A percentile compares a stretch with the other conserved stretches of the same genome.
Evolutionary conservation across 768 basidiomycete genomes (phyloP).

Genomic region (Lanmaoa pseudosensibilis): DNA sequence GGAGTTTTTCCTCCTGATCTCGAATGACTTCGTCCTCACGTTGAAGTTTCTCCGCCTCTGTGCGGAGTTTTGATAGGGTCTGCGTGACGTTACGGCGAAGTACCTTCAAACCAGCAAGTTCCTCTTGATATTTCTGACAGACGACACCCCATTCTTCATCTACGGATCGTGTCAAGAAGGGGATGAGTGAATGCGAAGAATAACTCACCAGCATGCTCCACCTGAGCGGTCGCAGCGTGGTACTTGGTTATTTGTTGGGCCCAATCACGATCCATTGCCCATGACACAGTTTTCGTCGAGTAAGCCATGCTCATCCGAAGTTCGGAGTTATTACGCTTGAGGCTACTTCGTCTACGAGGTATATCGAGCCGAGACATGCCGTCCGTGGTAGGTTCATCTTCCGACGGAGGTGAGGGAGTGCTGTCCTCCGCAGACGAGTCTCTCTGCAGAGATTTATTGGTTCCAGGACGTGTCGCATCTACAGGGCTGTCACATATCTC

Average conservation of each 20-base stretch:
- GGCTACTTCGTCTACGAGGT: conserved; percentile 58
- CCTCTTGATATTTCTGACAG: conserved; percentile 57
- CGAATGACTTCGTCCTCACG: conserved; percentile 42
- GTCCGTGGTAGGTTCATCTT: conserved; percentile 34
- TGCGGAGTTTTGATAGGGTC: conserved; percentile 39
- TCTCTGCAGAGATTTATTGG: conserved; percentile 15
- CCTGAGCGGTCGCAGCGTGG: conserved; percentile 39
- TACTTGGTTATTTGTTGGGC: conserved; percentile 54
- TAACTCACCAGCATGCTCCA: conserved; percentile 40
- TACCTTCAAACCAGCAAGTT: conserved; percentile 57
- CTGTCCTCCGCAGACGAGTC: conserved; percentile 20
- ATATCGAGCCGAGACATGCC: conserved; percentile 34
- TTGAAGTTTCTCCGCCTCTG: conserved; percentile 42
- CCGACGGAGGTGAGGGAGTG: conserved; percentile 32
- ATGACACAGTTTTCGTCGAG: conserved; percentile 66
- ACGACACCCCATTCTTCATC: conserved; percentile 61
- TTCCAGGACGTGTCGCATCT: conserved; percentile 15
- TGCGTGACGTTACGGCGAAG: conserved; percentile 54
- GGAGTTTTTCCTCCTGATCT: conserved; percentile 42
- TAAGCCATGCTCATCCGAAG: conserved; percentile 48
- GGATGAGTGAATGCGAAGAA: neutral
- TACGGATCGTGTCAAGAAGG: conserved; percentile 25
- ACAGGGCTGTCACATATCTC: conserved; percentile 37
- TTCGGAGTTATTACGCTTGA: conserved; percentile 54
- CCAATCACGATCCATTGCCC: conserved; percentile 70